A percentile compares a stretch with the other conserved stretches of the same genome.
These are phyloP conservation scores for Eurotiales sp. DNA, from an alignment of 2,329 filamentous ascomycete species.

Conservation along the genomic window DNA sequence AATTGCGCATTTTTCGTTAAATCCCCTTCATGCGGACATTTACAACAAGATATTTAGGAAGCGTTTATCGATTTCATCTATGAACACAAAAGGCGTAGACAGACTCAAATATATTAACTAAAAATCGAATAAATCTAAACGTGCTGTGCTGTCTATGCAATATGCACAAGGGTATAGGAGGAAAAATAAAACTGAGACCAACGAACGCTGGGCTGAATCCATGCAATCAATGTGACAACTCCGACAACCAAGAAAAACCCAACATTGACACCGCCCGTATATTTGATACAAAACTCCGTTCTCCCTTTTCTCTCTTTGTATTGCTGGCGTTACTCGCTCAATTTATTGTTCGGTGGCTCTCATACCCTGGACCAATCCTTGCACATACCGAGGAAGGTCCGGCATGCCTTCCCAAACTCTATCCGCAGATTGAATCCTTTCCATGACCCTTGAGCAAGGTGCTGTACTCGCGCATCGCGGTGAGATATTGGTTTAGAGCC, in stretches of 20 bases:
- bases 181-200: not conserved
- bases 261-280: not conserved
- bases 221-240: not conserved
- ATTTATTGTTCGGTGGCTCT: not conserved
- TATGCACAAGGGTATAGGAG: constrained; percentile 9
- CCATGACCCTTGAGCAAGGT: constrained; percentile 31
- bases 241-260: not conserved
- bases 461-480: constrained; percentile 25
- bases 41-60: too few species aligned
- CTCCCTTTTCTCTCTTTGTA: not conserved
- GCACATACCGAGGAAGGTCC: constrained; percentile 29
- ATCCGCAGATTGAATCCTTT: constrained; percentile 23
- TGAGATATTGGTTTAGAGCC: constrained; percentile 29
- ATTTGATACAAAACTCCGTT: not conserved
- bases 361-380: constrained; percentile 26
- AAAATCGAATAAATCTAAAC: too few species aligned
- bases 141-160: constrained; percentile 8
- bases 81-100: too few species aligned
- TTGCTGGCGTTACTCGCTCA: not conserved
- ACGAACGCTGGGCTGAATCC: not conserved
- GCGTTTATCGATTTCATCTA: too few species aligned
- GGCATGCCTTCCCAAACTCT: constrained; percentile 31
- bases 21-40: too few species aligned
- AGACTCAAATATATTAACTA: too few species aligned
- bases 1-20: too few species aligned